Evolutionary conservation across 768 basidiomycete species (phyloP).

Genomic region (Auricularia cornea): DNA sequence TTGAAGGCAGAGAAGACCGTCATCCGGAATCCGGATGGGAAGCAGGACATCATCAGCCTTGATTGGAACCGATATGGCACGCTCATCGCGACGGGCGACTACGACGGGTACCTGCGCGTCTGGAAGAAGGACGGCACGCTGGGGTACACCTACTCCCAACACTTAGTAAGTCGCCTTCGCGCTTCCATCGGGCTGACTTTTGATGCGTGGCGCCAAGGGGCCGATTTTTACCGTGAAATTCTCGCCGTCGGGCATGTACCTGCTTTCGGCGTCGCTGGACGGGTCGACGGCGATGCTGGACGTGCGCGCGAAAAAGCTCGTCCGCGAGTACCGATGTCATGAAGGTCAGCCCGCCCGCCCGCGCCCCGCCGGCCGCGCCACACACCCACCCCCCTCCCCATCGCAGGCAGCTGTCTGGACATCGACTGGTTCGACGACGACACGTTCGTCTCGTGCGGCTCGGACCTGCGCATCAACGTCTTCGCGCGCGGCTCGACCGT

Average conservation of each 20-base stretch:
- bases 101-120: constrained; percentile 66
- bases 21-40: constrained; percentile 17
- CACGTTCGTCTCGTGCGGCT: constrained; percentile 65
- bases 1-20: too few species aligned
- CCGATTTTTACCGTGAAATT: not conserved
- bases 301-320: not conserved
- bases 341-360: constrained; percentile 36
- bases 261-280: not conserved
- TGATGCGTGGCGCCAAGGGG: not conserved
- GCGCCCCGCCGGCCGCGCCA: not conserved
- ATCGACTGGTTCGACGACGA: constrained; percentile 70
- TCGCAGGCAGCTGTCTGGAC: constrained; percentile 67
- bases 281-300: not conserved
- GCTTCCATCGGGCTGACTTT: not conserved
- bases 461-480: constrained; percentile 58
- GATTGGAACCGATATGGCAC: constrained; percentile 76
- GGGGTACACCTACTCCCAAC: constrained; percentile 35
- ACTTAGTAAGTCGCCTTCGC: not conserved
- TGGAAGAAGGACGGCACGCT: constrained; percentile 50
- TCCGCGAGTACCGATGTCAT: constrained; percentile 42
- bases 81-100: constrained; percentile 69
- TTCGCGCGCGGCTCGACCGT: constrained; percentile 39
- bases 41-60: constrained; percentile 61
- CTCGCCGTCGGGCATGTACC: not conserved
- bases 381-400: not conserved